Evolutionary conservation across 192 early-diverging fungal species (phyloP), one percentile per base, ranked within the genome.

Genomic region (Radiomyces spectabilis): DNA sequence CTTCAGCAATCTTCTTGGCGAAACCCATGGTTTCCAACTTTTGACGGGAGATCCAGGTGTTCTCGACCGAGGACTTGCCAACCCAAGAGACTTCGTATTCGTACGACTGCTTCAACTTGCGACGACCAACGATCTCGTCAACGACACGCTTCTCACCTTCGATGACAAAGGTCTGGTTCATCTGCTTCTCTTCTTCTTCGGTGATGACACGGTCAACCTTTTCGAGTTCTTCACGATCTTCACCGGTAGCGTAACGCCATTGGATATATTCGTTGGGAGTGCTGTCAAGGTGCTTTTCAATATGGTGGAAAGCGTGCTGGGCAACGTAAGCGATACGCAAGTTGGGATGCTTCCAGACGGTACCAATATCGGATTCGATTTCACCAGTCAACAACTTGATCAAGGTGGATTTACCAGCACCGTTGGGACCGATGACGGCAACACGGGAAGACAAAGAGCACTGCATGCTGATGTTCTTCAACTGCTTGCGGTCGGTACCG

Each of bases 301-400:
- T 74, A 68, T 91, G 86, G 69, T 88, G 86, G 85, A 91, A 88
- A 45, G 86, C 84, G 72, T 92, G 89, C 69, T 91, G 87, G 34
- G 87, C 86, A 40, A 91, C 84, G 61, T 88, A 89, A 45, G 80
- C 89, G 60, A 92, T 79, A 71, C 87, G 87, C 62, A 87, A 73
- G 73, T 88, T 88, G 47, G 83, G 85, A 68, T 92, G 86, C 65
- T 84, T 88, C 81, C 83, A 87, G 48, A 91, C 86, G 24, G 69
- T 65, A 60, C 89, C 89, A 21, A 69, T 60, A 34, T 78, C 77
- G 18, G 89, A 81, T 55, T 81, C 75, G 24, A 85, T 75, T 63
- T 90, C 87, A 56, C 89, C 87, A 33, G 84, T 81, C 59, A 91
- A 75, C 35, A 91, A 73, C 75, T 87, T 85, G 45, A 77, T 75